phyloP scores from a whole-genome alignment of 371 early-diverging fungal species.

The Lichtheimia corymbifera region DNA sequence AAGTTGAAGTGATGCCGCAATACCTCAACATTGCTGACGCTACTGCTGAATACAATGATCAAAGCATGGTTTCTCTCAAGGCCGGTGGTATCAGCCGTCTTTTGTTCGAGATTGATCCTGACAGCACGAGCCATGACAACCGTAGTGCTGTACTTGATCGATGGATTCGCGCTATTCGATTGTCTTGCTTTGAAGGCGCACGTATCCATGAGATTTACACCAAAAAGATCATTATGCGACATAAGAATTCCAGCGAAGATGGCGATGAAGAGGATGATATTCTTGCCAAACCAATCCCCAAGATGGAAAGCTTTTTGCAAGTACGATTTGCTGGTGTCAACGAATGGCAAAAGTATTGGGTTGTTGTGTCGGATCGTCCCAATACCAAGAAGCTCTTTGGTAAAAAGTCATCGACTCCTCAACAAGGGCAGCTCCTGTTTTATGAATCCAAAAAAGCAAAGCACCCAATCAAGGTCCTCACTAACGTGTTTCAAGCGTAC shows the following conservation, averaged over 20 bases:
- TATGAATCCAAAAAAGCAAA: slow-evolving; percentile 62
- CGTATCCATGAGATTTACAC: slow-evolving; percentile 80
- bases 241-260: slow-evolving; percentile 2
- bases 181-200: slow-evolving; percentile 77
- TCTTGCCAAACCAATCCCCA: slow-evolving; percentile 11
- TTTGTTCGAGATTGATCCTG: slow-evolving; percentile 47
- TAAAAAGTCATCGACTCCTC: slow-evolving; percentile 45
- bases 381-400: slow-evolving; percentile 57
- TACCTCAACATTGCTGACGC: slow-evolving; percentile 76
- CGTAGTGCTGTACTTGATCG: neutral
- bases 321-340: slow-evolving; percentile 65
- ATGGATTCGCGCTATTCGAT: slow-evolving; percentile 71
- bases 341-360: slow-evolving; percentile 68
- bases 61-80: slow-evolving; percentile 59
- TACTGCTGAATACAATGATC: slow-evolving; percentile 42
- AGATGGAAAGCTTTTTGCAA: slow-evolving; percentile 55
- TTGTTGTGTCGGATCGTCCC: slow-evolving; percentile 57
- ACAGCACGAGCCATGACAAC: slow-evolving; percentile 10
- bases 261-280: slow-evolving; percentile 3
- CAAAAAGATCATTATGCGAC: slow-evolving; percentile 52
- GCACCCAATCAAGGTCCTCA: slow-evolving; percentile 55
- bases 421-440: slow-evolving; percentile 59
- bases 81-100: slow-evolving; percentile 70
- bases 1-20: slow-evolving; percentile 43
- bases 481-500: slow-evolving; percentile 68